Conservation (phyloP, 306 rosid genomes). For the Medicago ruthenica region DNA sequence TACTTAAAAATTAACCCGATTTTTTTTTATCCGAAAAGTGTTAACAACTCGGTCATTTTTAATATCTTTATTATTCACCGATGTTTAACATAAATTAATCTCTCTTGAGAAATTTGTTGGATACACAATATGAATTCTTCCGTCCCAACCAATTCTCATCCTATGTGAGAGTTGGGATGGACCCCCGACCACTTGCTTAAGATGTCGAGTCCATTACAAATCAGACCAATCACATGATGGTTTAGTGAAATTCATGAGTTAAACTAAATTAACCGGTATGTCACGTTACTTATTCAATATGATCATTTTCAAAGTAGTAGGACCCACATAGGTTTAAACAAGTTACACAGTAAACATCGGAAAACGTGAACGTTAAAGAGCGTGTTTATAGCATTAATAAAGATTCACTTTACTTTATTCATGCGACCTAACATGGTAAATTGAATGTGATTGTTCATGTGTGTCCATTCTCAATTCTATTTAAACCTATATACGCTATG, state of each 20-base stretch:
- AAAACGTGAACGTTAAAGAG: not conserved
- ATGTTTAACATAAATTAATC: not conserved
- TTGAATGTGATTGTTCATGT: conserved; percentile 3
- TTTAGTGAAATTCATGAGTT: not conserved
- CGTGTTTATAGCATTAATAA: not conserved
- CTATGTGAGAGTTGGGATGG: too few relatives aligned
- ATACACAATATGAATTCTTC: not conserved
- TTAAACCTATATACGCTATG: not conserved
- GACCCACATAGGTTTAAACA: not conserved
- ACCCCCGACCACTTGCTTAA: not conserved
- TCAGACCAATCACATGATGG: too few relatives aligned
- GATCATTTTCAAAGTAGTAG: not conserved
- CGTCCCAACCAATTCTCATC: not conserved
- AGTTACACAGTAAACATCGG: not conserved
- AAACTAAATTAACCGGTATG: not conserved
- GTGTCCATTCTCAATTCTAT: conserved; percentile 26
- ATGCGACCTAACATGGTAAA: conserved; percentile 39
- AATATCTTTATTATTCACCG: not conserved
- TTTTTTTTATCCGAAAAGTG: not conserved
- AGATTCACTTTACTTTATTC: conserved; percentile 37
- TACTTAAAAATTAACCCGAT: conserved; percentile 11
- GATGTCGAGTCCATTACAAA: not conserved
- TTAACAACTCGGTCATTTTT: not conserved
- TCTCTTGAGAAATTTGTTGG: not conserved
- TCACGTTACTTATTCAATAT: not conserved